Evolutionary conservation across 176 grass and related monocot species (phyloP), one percentile per base, ranked within the genome.

Genomic region (Puya raimondii): DNA sequence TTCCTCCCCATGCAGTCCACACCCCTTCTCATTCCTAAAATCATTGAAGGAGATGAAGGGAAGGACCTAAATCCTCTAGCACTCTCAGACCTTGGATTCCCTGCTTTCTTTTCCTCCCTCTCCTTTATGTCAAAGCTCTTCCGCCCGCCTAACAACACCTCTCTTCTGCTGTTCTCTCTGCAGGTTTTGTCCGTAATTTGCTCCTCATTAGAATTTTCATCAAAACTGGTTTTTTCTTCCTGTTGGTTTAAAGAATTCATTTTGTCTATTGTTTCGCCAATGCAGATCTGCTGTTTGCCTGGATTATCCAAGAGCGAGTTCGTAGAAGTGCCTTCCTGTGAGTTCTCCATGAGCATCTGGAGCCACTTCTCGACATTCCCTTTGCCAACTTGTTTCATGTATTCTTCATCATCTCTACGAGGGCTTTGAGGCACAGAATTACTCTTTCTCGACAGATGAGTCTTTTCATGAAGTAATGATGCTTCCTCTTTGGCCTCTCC

Each of bases 41-140:
- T 82, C 50, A 81, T 90, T 5, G 89, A 93, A 78, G 94, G 94
- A 0, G 94, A 93, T 9, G 94, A 97, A 48, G 94, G 94, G 67
- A 99, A 75, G 21, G 89, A 93, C 21, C 94, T 70, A 63, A 93
- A 99, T 53, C 82, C 94, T 80, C 84, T 99, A 14, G 61, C 12
- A 20, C 94, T 99, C 47, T 93, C 87, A 2, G 84, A 74, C 49
- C 79, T 93, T 0, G 79, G 87, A 63, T 91, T 77, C 72, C 69
- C 71, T 10, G 73, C 69, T 69, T 88, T 85, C 69, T 68, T 84
- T 48, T 81, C 84, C 22, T 78, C 84, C 64, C 71, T 82, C 49
- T 88, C 87, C 72, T 78, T 92, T 4, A 78, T 74, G 3, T 80
- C 86, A 76, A 90, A 93, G 72, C 78, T 99, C 52, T 88, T 85